phyloP scores from a whole-genome alignment of 192 early-diverging fungal species.

The Rhizophagus sp. region DNA sequence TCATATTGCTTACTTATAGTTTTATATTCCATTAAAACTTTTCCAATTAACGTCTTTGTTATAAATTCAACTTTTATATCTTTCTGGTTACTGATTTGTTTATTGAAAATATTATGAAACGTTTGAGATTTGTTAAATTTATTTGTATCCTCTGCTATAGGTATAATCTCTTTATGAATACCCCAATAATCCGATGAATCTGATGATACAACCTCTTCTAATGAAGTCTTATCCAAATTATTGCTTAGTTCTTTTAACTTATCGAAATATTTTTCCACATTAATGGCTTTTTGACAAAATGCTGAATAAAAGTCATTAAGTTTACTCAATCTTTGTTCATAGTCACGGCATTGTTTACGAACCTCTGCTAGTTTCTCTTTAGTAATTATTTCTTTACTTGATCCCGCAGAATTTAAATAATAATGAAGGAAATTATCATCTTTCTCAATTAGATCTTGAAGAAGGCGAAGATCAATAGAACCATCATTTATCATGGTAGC shows the following conservation, averaged over 20 bases:
- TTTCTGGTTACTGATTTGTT: not conserved
- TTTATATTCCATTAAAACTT: not conserved
- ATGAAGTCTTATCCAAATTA: not conserved
- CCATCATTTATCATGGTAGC: not conserved
- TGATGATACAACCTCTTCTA: not conserved
- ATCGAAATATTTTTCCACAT: not conserved
- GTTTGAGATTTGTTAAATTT: constrained; percentile 13
- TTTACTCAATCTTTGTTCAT: not conserved
- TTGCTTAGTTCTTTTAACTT: not conserved
- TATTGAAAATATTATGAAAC: constrained; percentile 19
- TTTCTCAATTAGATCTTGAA: not conserved
- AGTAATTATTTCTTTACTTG: not conserved
- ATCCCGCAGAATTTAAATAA: not conserved
- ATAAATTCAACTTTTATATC: not conserved
- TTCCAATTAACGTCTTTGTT: not conserved
- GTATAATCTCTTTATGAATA: not conserved
- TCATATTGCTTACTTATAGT: not conserved
- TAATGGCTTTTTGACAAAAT: not conserved
- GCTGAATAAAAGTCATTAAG: not conserved
- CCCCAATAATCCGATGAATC: not conserved
- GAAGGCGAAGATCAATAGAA: not conserved
- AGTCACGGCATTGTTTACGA: not conserved
- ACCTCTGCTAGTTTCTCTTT: not conserved
- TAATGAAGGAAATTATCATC: not conserved
- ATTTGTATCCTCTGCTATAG: not conserved